Evolutionary conservation across 345 rosid genomes (phyloP), one percentile per base, ranked within the genome.

Genomic region (Cochlearia excelsa): DNA sequence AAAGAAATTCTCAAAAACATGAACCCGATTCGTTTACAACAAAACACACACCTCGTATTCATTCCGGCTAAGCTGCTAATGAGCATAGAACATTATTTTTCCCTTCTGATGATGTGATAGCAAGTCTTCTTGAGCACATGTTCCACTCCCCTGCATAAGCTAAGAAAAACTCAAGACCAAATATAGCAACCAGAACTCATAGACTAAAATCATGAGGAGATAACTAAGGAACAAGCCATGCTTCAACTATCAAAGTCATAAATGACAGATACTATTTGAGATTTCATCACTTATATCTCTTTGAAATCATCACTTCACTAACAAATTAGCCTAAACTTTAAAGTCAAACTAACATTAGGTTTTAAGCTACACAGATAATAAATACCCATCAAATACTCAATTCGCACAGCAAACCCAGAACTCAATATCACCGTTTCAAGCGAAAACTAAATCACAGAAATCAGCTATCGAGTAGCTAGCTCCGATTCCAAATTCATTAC

Each of bases 21-120:
- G 40, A 48, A 37, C 3, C 4, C 30, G 59, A 38, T 51, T 35
- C 7, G 1, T 51, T n/a, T 11, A 30, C 29, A 63, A 30, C 0
- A 6, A 33, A 44, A 50, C 23, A 57, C 66, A 53, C 34, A 73
- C 77, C 77, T 65, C 51, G 35, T 9, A 38, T 57, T 73, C 69
- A 62, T 57, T 57, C 38, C n/a, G 29, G 67, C 23, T 40, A 7
- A 45, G 55, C 40, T 46, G 57, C 26, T 47, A 9, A 40, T 64
- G 55, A 33, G 46, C 31, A 31, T 31, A 66, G 35, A 57, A 29
- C 54, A 50, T 43, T 34, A n/a, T 37, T 23, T 41, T 1, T 0
- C 2, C 51, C 44, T 35, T 70, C 31, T 37, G 26, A 54, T 16
- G 30, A 47, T 39, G 62, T 54, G 30, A 16, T 30, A 37, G 5